A percentile compares a stretch with the other conserved stretches of the same genome.
Conservation (phyloP, 352 stramenopile genomes). For the Thraustochytrium sp. region DNA sequence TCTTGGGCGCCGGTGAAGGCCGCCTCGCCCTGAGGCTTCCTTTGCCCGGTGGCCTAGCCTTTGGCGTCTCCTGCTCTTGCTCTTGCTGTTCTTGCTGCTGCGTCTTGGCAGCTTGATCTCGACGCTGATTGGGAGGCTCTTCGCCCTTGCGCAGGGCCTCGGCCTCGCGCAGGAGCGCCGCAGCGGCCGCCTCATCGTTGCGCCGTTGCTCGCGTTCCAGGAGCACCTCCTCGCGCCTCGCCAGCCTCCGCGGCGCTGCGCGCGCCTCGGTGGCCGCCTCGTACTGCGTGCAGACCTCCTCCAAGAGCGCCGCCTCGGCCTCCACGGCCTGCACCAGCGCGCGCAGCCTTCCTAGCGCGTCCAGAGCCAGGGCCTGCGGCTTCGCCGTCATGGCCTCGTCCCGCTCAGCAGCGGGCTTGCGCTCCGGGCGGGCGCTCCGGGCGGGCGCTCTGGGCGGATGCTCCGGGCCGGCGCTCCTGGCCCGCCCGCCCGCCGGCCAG, state of each 20-base stretch:
- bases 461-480: no score
- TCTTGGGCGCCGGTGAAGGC: no score
- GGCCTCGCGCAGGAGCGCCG: background rate
- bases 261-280: background rate
- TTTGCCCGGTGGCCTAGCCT: no score
- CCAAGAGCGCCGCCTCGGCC: background rate
- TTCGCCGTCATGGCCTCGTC: background rate
- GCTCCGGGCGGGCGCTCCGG: no score
- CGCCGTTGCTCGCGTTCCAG: background rate
- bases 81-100: background rate
- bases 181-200: background rate
- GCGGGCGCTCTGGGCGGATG: no score
- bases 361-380: no score
- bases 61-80: background rate
- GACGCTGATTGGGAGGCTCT: no score
- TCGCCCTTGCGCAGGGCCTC: background rate
- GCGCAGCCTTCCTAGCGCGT: background rate
- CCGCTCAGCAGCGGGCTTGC: no score
- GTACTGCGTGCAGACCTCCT: background rate
- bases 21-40: no score
- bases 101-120: background rate
- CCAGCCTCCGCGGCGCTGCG: background rate
- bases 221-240: background rate
- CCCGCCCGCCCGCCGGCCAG: no score
- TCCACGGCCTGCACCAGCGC: background rate